Evolutionary conservation across 768 basidiomycete genomes (phyloP).

Genomic region (Pulveroboletus sp.): DNA sequence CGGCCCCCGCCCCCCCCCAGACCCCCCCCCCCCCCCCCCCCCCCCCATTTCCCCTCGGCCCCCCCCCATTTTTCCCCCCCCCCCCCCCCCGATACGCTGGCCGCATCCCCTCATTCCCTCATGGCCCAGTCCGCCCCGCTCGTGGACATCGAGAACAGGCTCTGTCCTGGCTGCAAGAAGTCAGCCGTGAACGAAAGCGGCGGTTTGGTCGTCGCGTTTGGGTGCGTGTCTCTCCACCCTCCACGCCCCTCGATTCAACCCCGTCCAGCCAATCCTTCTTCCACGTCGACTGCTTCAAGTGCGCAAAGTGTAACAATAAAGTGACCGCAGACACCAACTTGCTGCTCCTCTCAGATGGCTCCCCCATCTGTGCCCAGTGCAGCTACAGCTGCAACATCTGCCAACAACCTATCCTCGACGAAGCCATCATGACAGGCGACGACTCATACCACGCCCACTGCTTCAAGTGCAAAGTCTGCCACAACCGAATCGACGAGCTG

Average conservation of each 20-base stretch:
- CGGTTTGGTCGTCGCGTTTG: slow-evolving; percentile 91
- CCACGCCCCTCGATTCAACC: too few relatives aligned
- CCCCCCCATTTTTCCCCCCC: background rate
- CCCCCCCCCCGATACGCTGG: background rate
- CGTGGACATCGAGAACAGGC: slow-evolving; percentile 44
- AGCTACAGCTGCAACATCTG: slow-evolving; percentile 96
- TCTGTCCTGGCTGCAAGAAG: slow-evolving; percentile 78
- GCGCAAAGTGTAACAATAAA: slow-evolving; percentile 89
- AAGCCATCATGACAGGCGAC: slow-evolving; percentile 99
- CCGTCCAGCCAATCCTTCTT: slow-evolving; percentile 79
- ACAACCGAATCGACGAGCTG: slow-evolving; percentile 92
- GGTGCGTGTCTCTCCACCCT: slow-evolving; percentile 51
- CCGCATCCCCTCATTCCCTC: background rate
- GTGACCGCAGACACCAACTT: slow-evolving; percentile 97
- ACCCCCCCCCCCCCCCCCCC: background rate
- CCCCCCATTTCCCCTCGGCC: background rate
- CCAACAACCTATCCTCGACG: slow-evolving; percentile 90
- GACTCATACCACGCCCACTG: slow-evolving; percentile 98
- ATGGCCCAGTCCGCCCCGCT: slow-evolving; percentile 18
- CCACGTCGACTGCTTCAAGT: slow-evolving; percentile 94
- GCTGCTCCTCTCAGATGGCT: slow-evolving; percentile 93
- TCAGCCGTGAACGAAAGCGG: slow-evolving; percentile 78
- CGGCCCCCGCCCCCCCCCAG: too few relatives aligned
- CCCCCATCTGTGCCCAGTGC: slow-evolving; percentile 92
- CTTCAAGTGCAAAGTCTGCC: slow-evolving; percentile 96